Base-by-base conservation (phyloP, 768 basidiomycete species). In the Lactifluus echinatus region DNA sequence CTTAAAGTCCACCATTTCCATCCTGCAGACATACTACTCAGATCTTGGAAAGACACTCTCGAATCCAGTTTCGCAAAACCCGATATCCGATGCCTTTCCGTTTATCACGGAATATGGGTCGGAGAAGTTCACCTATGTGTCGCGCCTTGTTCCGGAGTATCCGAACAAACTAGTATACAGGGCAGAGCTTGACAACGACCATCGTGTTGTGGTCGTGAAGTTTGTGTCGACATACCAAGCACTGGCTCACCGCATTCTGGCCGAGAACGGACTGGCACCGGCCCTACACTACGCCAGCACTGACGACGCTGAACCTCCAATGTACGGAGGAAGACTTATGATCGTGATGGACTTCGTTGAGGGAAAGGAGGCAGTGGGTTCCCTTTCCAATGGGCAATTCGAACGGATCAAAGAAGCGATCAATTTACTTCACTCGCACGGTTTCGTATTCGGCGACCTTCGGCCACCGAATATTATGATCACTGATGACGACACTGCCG, bases 291-390 rank as follows among this genome's bases (percentile, higher is more conserved):
- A 54, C 53, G 54, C 47, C 29, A 40, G 33, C 47, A 19, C 45
- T 5, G 44, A 48, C 33, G n/a, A 12, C 8, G 37, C 4, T 24
- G 60, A 53, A 4, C 53, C 53, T 21, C 56, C 56, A 50, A 3
- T 1, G 19, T 40, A 40, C 10, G 19, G 39, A 4, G 39, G n/a
- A 11, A 17, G 39, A 40, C 47, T 46, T 21, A 56, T 64, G 53
- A 50, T 61, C 45, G 56, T 64, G 10, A 64, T 61, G 63, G 63
- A 64, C 42, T 52, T 48, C 15, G 14, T 61, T 8, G 44, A 26
- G 19, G 53, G 46, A 37, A 40, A 23, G 50, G 23, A 39, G 46
- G n/a, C 46, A n/a, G 8, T 19, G 34, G 52, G 43, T n/a, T 33
- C 11, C 46, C 47, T 39, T 3, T 39, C 42, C 12, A 47, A 49